Evolutionary conservation across 2,329 filamentous ascomycete genomes (phyloP), one percentile per base, ranked within the genome.

Genomic region (Dendryphion nanum): DNA sequence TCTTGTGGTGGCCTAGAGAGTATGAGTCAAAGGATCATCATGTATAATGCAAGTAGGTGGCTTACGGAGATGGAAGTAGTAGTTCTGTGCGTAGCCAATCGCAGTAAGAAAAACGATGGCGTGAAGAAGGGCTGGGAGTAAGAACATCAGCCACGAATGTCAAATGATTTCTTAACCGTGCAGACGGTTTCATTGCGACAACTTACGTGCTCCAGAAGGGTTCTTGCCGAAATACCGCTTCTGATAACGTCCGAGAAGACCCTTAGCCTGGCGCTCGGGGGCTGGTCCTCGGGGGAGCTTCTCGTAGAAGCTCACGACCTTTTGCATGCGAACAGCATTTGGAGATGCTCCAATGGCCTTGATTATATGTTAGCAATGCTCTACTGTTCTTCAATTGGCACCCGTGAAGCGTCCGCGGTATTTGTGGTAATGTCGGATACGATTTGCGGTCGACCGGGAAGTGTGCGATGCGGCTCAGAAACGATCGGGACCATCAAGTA

Each of bases 21-120:
- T 38, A 40, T 53, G 20, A 50, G 48, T 65, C 49, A 45, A 24
- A 2, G 30, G 20, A 15, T 18, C 28, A 42, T 32, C 29, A 28
- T 15, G 26, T 30, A 26, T 26, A 28, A 6, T 24, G 43, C 41
- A 52, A 35, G 38, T 31, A 17, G 20, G 15, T 34, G 40, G 82
- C 88, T 73, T 83, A 98, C 93, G 89, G 64, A 98, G 81, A 76
- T 98, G 94, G 87, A 95, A 97, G 82, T 98, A 97, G 84, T 98
- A 98, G 77, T 95, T 90, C 76, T 97, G 89, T 60, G 86, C 86
- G 73, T 98, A 98, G 63, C 93, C 91, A 57, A 97, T 67, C 53
- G 81, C 72, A 52, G 95, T 74, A 47, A 98, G 74, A 66, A 81
- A 76, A 57, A 79, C 83, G 60, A 98, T 85, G 59, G 82, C 78